phyloP scores from a whole-genome alignment of 352 stramenopile species.

The Pythium insidiosum region DNA sequence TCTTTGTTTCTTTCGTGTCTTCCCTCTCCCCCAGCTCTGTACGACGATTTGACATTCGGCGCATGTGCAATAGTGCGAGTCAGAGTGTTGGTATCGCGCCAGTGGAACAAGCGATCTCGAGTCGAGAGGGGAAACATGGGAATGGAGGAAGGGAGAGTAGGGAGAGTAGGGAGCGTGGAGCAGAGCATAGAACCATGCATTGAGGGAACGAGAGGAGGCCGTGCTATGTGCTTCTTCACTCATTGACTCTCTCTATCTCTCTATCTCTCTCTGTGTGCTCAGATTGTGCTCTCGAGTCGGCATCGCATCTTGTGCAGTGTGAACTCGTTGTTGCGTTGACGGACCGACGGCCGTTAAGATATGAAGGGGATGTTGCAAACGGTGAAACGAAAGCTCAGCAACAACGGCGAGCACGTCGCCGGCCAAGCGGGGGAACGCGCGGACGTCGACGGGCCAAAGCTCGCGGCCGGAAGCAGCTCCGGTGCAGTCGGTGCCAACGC shows the following conservation, averaged over 20 bases:
- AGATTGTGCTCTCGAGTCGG: background rate
- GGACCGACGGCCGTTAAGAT: conserved; percentile 19
- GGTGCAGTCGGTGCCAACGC: background rate
- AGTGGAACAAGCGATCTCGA: background rate
- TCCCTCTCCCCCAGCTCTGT: background rate
- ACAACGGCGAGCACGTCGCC: conserved; percentile 61
- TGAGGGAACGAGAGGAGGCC: background rate
- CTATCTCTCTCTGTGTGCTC: background rate
- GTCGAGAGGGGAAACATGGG: background rate
- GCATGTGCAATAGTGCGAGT: background rate
- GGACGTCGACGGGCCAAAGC: conserved; percentile 44
- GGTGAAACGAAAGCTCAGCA: conserved; percentile 84
- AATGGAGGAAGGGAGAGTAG: background rate
- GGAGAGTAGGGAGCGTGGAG: background rate
- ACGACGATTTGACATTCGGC: background rate
- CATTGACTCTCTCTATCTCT: background rate
- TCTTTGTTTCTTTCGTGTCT: background rate
- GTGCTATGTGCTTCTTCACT: background rate
- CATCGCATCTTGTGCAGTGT: conserved; percentile 2
- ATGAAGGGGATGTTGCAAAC: conserved; percentile 90
- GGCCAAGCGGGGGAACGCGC: conserved; percentile 47
- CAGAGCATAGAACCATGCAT: background rate
- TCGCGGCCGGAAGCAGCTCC: conserved; percentile 2
- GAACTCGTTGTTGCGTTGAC: too few species aligned
- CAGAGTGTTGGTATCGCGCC: background rate